Evolutionary conservation across 768 basidiomycete species (phyloP).

Genomic region (Naganishia randhawae): DNA sequence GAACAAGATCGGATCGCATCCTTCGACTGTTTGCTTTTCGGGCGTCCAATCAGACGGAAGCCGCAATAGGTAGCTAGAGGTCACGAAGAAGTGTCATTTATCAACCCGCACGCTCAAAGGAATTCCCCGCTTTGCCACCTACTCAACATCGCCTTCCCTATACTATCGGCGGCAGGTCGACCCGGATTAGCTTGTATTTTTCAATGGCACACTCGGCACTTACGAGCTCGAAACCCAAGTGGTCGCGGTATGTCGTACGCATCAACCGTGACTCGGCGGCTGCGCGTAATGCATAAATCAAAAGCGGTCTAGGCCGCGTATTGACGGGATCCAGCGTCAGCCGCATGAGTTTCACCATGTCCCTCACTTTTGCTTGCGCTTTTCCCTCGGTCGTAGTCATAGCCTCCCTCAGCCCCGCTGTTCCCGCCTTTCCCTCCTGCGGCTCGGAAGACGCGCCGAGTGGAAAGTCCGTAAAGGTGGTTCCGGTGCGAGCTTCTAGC

Average conservation of each 20-base stretch:
- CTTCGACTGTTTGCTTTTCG: conserved; percentile 54
- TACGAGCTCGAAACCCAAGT: conserved; percentile 57
- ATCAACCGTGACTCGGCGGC: conserved; percentile 39
- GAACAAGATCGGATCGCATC: conserved; percentile 66
- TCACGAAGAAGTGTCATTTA: not conserved
- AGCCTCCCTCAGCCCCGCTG: not conserved
- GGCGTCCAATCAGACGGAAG: conserved; percentile 66
- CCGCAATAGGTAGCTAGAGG: conserved; percentile 66
- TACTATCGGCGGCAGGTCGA: conserved; percentile 36
- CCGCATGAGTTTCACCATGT: conserved; percentile 57
- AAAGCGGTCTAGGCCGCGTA: conserved; percentile 63
- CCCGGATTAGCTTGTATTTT: conserved; percentile 50
- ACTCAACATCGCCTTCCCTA: conserved; percentile 68
- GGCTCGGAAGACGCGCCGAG: conserved; percentile 2
- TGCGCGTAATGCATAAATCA: conserved; percentile 54
- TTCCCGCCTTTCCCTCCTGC: conserved; percentile 56
- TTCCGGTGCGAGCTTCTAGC: conserved; percentile 70
- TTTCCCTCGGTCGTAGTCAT: not conserved
- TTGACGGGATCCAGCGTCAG: conserved; percentile 75
- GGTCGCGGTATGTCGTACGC: conserved; percentile 42
- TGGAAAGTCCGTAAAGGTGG: conserved; percentile 56
- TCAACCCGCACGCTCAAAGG: not conserved
- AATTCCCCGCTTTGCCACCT: conserved; percentile 40
- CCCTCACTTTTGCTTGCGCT: not conserved
- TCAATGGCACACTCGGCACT: conserved; percentile 42